These are phyloP conservation scores for Fusarium siculi DNA, from an alignment of 2,329 filamentous ascomycete species.

Conservation along the genomic window DNA sequence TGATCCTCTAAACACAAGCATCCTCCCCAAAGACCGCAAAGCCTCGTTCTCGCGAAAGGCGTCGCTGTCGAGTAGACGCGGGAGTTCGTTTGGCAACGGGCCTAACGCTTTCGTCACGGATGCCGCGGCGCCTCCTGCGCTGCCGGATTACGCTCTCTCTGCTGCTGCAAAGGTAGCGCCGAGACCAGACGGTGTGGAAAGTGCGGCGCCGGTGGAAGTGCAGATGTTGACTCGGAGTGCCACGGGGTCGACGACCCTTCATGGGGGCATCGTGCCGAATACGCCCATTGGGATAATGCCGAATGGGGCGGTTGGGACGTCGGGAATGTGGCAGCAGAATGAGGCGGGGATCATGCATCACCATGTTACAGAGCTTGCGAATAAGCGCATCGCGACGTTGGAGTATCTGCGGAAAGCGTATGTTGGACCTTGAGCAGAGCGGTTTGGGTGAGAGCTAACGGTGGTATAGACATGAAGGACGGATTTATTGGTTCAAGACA, in stretches of 20 bases:
- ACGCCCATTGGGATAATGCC: slow-evolving; percentile 23
- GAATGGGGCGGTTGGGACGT: slow-evolving; percentile 33
- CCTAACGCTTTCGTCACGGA: slow-evolving; percentile 56
- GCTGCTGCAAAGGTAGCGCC: slow-evolving; percentile 57
- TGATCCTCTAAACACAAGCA: slow-evolving; percentile 37
- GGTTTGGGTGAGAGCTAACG: neutral
- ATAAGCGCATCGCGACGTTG: slow-evolving; percentile 92
- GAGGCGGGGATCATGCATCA: slow-evolving; percentile 64
- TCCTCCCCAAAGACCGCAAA: slow-evolving; percentile 60
- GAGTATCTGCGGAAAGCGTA: slow-evolving; percentile 94
- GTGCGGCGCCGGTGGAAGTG: slow-evolving; percentile 48
- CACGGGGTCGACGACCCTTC: slow-evolving; percentile 49
- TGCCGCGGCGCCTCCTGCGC: slow-evolving; percentile 60
- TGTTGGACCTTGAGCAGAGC: slow-evolving; percentile 51
- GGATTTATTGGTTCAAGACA: slow-evolving; percentile 98
- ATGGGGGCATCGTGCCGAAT: slow-evolving; percentile 25
- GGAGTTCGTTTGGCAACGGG: slow-evolving; percentile 52
- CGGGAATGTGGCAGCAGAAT: slow-evolving; percentile 51
- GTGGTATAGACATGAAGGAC: slow-evolving; percentile 80
- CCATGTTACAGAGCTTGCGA: slow-evolving; percentile 84
- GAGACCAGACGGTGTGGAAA: slow-evolving; percentile 34
- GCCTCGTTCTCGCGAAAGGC: slow-evolving; percentile 65
- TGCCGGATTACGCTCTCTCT: slow-evolving; percentile 65
- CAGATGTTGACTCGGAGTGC: slow-evolving; percentile 59
- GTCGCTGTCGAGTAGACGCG: slow-evolving; percentile 60